Evolutionary conservation across 208 protist species (phyloP).

Genomic region (Eutreptiella sp.): DNA sequence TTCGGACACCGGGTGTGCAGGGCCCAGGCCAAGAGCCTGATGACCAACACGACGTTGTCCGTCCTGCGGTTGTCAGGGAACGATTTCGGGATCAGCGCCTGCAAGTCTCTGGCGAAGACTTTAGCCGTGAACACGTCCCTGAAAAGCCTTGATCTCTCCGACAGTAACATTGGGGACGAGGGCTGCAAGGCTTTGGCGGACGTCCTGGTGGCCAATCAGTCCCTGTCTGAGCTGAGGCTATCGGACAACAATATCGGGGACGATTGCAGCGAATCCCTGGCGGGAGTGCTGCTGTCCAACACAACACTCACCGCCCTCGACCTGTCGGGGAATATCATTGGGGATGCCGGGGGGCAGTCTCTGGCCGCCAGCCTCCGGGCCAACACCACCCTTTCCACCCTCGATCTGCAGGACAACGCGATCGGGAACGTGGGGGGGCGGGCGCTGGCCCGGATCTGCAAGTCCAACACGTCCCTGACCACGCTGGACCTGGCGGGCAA

Average conservation of each 20-base stretch:
- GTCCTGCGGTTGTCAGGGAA: too few species aligned
- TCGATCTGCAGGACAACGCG: conserved; percentile 33
- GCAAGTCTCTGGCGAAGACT: conserved; percentile 46
- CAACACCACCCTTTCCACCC: conserved; percentile 40
- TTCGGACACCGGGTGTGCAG: conserved; percentile 45
- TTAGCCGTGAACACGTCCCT: conserved; percentile 49
- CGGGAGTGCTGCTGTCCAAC: conserved; percentile 60
- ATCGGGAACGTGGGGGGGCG: conserved; percentile 20
- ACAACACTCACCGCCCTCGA: conserved; percentile 49
- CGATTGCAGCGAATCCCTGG: conserved; percentile 52
- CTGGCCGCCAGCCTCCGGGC: conserved; percentile 52
- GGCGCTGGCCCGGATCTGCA: conserved; percentile 16
- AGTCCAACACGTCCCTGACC: conserved; percentile 7
- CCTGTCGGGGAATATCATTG: conserved; percentile 60
- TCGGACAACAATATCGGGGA: conserved; percentile 72
- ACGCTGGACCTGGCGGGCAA: conserved; percentile 4
- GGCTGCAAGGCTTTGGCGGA: conserved; percentile 56
- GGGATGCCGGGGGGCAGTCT: conserved; percentile 39
- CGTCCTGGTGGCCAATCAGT: conserved; percentile 50
- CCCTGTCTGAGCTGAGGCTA: conserved; percentile 59
- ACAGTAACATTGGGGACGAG: conserved; percentile 50
- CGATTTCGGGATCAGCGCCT: too few species aligned
- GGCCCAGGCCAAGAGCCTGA: conserved; percentile 52
- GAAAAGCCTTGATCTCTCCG: conserved; percentile 53
- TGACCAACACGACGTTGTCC: conserved; percentile 61